These are phyloP conservation scores for Triadica sebifera DNA, from an alignment of 345 rosid genomes.

Conservation along the genomic window DNA sequence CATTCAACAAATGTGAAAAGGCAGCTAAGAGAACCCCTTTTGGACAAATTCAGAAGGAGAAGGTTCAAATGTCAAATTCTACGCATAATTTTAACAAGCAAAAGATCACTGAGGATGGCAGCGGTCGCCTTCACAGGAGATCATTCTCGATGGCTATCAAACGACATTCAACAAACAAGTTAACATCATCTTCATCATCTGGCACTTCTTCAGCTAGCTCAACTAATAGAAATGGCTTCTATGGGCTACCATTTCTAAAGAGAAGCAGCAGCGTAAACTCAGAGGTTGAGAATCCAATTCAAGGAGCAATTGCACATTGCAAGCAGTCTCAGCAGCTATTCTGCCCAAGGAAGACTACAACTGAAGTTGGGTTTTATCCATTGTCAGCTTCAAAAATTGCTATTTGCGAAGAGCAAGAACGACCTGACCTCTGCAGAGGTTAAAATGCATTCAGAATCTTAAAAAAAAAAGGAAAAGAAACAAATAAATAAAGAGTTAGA, in stretches of 20 bases:
- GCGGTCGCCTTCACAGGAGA: slow-evolving; percentile 28
- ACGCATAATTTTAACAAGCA: slow-evolving; percentile 1
- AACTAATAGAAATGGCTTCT: not conserved
- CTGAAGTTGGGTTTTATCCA: slow-evolving; percentile 55
- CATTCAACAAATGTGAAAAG: slow-evolving; percentile 25
- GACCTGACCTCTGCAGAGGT: slow-evolving; percentile 52
- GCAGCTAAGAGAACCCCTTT: slow-evolving; percentile 36
- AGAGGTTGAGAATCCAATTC: slow-evolving; percentile 73
- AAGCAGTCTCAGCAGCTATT: slow-evolving; percentile 54
- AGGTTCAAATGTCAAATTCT: not conserved
- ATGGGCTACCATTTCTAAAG: slow-evolving; percentile 25
- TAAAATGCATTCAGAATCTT: slow-evolving; percentile 21
- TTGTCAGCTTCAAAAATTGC: slow-evolving; percentile 48
- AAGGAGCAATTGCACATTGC: slow-evolving; percentile 93
- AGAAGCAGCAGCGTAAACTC: slow-evolving; percentile 29
- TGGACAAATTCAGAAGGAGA: slow-evolving; percentile 48
- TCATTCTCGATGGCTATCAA: slow-evolving; percentile 33
- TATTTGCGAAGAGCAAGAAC: slow-evolving; percentile 52
- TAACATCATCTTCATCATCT: slow-evolving; percentile 10
- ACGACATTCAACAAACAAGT: slow-evolving; percentile 21
- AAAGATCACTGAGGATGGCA: slow-evolving; percentile 21
- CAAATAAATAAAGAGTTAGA: slow-evolving; percentile 6
- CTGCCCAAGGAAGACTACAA: slow-evolving; percentile 39
- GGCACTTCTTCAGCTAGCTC: slow-evolving; percentile 15
- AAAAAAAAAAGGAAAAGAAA: not conserved